A percentile compares a stretch with the other conserved stretches of the same genome.
phyloP scores from a whole-genome alignment of 306 rosid species.

The Luffa acutangula region DNA sequence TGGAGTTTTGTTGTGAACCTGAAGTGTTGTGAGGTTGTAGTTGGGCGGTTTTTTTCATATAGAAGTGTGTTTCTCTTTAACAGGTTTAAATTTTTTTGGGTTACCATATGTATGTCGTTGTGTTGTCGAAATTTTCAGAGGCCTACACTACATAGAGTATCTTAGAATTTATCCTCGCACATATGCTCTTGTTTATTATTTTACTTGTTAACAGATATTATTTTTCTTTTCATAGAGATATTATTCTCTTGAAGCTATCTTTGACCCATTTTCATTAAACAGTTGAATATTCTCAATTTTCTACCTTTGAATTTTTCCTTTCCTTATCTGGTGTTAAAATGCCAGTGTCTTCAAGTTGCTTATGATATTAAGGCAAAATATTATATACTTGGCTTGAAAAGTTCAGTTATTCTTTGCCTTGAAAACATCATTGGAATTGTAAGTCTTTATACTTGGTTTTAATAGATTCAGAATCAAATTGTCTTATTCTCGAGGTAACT shows the following conservation, averaged over 20 bases:
- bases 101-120: too few species aligned
- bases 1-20: too few species aligned
- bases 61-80: too few species aligned
- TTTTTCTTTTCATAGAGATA: background rate
- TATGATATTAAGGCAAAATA: background rate
- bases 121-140: too few species aligned
- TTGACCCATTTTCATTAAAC: background rate
- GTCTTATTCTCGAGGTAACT: slow-evolving; percentile 25
- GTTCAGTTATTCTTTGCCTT: slow-evolving; percentile 79
- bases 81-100: too few species aligned
- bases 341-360: slow-evolving; percentile 19
- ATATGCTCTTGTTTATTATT: too few species aligned
- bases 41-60: too few species aligned
- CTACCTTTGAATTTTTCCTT: slow-evolving; percentile 24
- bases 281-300: slow-evolving; percentile 8
- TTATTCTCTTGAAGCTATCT: background rate
- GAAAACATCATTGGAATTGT: slow-evolving; percentile 62
- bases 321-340: slow-evolving; percentile 22
- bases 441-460: background rate
- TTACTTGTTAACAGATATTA: too few species aligned
- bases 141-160: too few species aligned
- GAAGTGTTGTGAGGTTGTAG: too few species aligned
- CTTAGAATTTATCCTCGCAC: too few species aligned
- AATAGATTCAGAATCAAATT: background rate
- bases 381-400: slow-evolving; percentile 26